These are phyloP conservation scores for Malassezia obtusa DNA, from an alignment of 1,284 basidiomycete genomes.

Conservation along the genomic window DNA sequence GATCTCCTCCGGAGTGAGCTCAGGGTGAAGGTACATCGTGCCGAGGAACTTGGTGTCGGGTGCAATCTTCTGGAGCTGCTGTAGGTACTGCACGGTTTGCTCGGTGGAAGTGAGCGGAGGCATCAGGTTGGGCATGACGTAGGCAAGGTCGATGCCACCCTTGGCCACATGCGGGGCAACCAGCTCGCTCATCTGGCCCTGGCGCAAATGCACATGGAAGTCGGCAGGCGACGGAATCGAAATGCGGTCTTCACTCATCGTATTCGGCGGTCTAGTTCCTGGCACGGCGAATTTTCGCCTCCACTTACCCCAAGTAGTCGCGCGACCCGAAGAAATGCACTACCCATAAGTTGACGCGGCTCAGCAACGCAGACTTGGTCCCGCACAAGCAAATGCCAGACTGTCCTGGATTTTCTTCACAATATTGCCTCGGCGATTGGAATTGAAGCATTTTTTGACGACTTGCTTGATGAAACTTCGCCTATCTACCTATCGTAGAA, in stretches of 20 bases:
- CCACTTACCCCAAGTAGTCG: too few relatives aligned
- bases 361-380: too few relatives aligned
- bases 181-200: constrained; percentile 64
- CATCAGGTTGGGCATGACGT: constrained; percentile 96
- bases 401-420: too few relatives aligned
- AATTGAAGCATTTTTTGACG: too few relatives aligned
- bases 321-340: too few relatives aligned
- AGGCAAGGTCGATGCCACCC: constrained; percentile 83
- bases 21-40: constrained; percentile 86
- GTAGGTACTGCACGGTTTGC: constrained; percentile 71
- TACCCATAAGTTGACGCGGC: too few relatives aligned
- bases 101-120: constrained; percentile 82
- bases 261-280: background rate
- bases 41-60: constrained; percentile 77
- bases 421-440: too few relatives aligned
- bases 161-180: constrained; percentile 80
- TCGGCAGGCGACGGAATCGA: constrained; percentile 43
- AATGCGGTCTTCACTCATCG: background rate
- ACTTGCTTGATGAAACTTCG: too few relatives aligned
- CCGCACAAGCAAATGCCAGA: too few relatives aligned
- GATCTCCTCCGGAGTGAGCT: constrained; percentile 82
- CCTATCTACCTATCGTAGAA: too few relatives aligned
- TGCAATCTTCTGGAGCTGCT: constrained; percentile 64
- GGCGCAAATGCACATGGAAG: constrained; percentile 93
- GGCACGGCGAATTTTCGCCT: too few relatives aligned